Conservation (phyloP, 2,329 filamentous ascomycete genomes). For the Fusarium denticulatum region DNA sequence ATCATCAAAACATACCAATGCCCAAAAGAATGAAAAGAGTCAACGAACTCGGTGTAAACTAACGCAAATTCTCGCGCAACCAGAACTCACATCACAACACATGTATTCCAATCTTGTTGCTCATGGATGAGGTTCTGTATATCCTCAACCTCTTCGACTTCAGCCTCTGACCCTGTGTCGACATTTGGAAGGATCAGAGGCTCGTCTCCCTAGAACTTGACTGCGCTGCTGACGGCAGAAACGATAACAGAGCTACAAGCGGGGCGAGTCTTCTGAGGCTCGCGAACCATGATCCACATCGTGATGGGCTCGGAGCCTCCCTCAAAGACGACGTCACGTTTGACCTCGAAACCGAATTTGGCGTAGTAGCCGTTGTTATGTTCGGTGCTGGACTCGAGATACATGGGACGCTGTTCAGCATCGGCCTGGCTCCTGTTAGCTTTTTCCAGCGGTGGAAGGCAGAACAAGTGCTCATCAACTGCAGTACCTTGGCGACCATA, state of each 20-base stretch:
- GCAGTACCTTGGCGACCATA: constrained; percentile 69
- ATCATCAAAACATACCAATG: not conserved
- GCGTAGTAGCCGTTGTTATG: constrained; percentile 77
- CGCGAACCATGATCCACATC: constrained; percentile 84
- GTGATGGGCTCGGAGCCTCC: constrained; percentile 67
- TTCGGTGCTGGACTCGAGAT: constrained; percentile 79
- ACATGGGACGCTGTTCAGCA: constrained; percentile 72
- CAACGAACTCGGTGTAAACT: not conserved
- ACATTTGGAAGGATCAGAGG: constrained; percentile 26
- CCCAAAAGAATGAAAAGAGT: constrained; percentile 12
- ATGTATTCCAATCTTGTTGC: constrained; percentile 14
- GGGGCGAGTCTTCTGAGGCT: constrained; percentile 61
- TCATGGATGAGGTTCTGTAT: not conserved
- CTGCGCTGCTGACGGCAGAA: constrained; percentile 31
- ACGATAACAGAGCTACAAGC: constrained; percentile 40
- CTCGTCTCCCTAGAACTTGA: constrained; percentile 41
- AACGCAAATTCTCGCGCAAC: not conserved
- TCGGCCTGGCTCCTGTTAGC: constrained; percentile 66
- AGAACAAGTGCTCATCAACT: not conserved
- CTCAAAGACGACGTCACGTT: constrained; percentile 70
- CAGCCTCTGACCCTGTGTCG: constrained; percentile 29
- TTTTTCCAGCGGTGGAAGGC: not conserved
- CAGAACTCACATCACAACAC: constrained; percentile 31
- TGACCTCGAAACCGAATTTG: constrained; percentile 77
- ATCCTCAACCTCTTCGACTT: constrained; percentile 14